These are phyloP conservation scores for Capronia coronata DNA, from an alignment of 2,329 filamentous ascomycete genomes.

Conservation along the genomic window DNA sequence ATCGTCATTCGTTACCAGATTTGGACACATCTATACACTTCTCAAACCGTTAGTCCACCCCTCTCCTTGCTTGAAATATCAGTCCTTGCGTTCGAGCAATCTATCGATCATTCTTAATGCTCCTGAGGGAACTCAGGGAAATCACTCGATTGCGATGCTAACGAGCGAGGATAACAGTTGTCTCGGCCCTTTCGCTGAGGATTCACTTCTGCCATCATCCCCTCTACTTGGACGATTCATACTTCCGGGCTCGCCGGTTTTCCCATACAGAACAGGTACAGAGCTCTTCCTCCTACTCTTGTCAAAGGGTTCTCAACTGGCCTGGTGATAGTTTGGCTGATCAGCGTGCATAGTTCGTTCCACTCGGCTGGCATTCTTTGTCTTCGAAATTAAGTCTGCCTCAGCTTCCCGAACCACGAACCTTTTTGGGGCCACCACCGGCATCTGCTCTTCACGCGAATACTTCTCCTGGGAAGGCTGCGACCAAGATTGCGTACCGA, in stretches of 20 bases:
- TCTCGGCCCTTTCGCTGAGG: not conserved
- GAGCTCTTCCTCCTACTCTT: slow-evolving; percentile 6
- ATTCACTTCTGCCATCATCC: not conserved
- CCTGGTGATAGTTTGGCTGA: slow-evolving; percentile 33
- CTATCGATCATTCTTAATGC: slow-evolving; percentile 9
- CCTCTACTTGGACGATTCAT: not conserved
- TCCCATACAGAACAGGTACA: slow-evolving; percentile 6
- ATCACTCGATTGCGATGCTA: slow-evolving; percentile 14
- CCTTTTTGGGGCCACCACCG: slow-evolving; percentile 22
- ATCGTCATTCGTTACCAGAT: slow-evolving; percentile 11
- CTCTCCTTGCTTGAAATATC: slow-evolving; percentile 18
- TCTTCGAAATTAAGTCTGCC: slow-evolving; percentile 29
- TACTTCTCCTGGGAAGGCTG: slow-evolving; percentile 6
- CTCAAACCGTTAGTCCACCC: slow-evolving; percentile 6
- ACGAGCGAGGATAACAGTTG: slow-evolving; percentile 10
- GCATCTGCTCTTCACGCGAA: slow-evolving; percentile 7
- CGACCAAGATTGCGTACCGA: slow-evolving; percentile 1
- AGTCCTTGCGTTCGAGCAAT: slow-evolving; percentile 15
- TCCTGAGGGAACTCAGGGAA: not conserved
- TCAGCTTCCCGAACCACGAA: slow-evolving; percentile 31
- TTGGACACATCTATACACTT: slow-evolving; percentile 2
- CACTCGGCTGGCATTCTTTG: slow-evolving; percentile 32
- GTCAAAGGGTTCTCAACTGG: slow-evolving; percentile 11
- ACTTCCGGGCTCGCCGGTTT: not conserved
- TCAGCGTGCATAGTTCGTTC: slow-evolving; percentile 36